Evolutionary conservation across 306 rosid genomes (phyloP).

Genomic region (Sicyos baderoa): DNA sequence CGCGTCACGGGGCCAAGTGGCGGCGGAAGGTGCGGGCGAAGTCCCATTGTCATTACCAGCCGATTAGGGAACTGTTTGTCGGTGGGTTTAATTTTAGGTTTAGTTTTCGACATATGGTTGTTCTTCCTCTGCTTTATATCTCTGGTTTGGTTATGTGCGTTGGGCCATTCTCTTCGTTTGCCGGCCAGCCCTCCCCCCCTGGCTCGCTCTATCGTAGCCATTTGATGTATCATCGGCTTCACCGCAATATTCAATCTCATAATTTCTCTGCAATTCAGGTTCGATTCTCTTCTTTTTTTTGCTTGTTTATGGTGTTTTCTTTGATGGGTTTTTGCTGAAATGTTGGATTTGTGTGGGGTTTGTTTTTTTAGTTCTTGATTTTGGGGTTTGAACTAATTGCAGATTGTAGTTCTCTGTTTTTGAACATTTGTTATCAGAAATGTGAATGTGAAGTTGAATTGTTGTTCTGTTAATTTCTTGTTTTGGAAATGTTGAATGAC

Average conservation of each 20-base stretch:
- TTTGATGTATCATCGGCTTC: constrained; percentile 46
- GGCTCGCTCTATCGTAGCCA: constrained; percentile 79
- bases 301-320: not conserved
- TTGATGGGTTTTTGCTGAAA: not conserved
- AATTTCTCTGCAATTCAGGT: constrained; percentile 77
- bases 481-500: not conserved
- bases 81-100: constrained; percentile 52
- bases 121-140: constrained; percentile 66
- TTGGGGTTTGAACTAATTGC: not conserved
- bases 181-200: constrained; percentile 60
- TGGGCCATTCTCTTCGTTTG: constrained; percentile 64
- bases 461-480: not conserved
- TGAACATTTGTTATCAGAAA: not conserved
- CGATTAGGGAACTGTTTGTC: constrained; percentile 27
- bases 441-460: not conserved
- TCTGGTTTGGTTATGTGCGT: constrained; percentile 81
- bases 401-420: not conserved
- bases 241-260: constrained; percentile 50
- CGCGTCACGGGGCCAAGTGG: constrained; percentile 37
- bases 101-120: constrained; percentile 56
- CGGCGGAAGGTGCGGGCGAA: constrained; percentile 57
- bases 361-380: not conserved
- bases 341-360: not conserved
- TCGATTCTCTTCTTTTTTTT: not conserved
- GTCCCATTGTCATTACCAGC: constrained; percentile 23